Evolutionary conservation across 176 grass and related monocot genomes (phyloP).

Genomic region (bread wheat (Triticum aestivum)): IWGSC_CS_RefSeq_v2.1 NC_057803.1:695863534-695864033

Average conservation of each 20-base stretch:
- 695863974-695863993: too few relatives aligned
- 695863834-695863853: slow-evolving; percentile 76
- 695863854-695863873: slow-evolving; percentile 48
- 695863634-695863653: slow-evolving; percentile 51
- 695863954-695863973: too few relatives aligned
- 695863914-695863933: too few relatives aligned
- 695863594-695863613: slow-evolving; percentile 48
- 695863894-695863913: too few relatives aligned
- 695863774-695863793: slow-evolving; percentile 38
- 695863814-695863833: slow-evolving; percentile 2
- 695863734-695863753: slow-evolving; percentile 7
- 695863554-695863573: slow-evolving; percentile 49
- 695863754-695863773: slow-evolving; percentile 24
- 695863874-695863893: too few relatives aligned
- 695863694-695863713: slow-evolving; percentile 52
- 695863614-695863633: background rate
- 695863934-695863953: too few relatives aligned
- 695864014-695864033: fast-evolving
- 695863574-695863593: slow-evolving; percentile 53
- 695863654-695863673: slow-evolving; percentile 40
- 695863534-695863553: slow-evolving; percentile 55
- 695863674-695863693: slow-evolving; percentile 41
- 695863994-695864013: too few relatives aligned
- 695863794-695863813: slow-evolving; percentile 23
- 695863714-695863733: slow-evolving; percentile 56